Evolutionary conservation across 179 eudicot species (phyloP).

Genomic region (Gypsophila paniculata): DNA sequence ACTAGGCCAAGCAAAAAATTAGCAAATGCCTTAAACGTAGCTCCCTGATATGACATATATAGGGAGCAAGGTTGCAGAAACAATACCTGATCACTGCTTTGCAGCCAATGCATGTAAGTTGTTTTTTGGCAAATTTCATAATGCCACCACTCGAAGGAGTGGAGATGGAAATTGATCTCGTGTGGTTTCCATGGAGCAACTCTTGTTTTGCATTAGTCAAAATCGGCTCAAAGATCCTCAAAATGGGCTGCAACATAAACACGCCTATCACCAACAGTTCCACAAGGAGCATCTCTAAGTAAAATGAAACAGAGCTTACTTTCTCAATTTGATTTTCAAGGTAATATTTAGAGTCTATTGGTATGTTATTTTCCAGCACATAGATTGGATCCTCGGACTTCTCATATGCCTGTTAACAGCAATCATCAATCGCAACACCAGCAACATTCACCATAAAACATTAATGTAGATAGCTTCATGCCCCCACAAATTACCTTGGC

Average conservation of each 20-base stretch:
- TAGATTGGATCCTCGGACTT: slow-evolving; percentile 96
- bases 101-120: slow-evolving; percentile 93
- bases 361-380: slow-evolving; percentile 92
- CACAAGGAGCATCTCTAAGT: slow-evolving; percentile 16
- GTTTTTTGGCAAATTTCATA: slow-evolving; percentile 94
- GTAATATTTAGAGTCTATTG: slow-evolving; percentile 93
- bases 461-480: slow-evolving; percentile 17
- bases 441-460: neutral
- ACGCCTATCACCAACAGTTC: slow-evolving; percentile 25
- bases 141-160: slow-evolving; percentile 94
- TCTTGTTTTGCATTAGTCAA: slow-evolving; percentile 84
- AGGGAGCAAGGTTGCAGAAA: too few species aligned
- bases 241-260: slow-evolving; percentile 67
- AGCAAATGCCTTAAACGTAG: too few species aligned
- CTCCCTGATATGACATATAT: too few species aligned
- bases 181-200: slow-evolving; percentile 89
- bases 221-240: slow-evolving; percentile 97
- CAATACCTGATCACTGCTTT: slow-evolving; percentile 81
- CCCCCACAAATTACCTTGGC: slow-evolving; percentile 65
- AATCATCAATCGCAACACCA: slow-evolving; percentile 17
- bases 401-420: slow-evolving; percentile 82
- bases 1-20: too few species aligned
- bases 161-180: slow-evolving; percentile 87
- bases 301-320: slow-evolving; percentile 39
- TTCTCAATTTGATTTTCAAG: slow-evolving; percentile 95